Conservation (phyloP, 1,284 basidiomycete species). For the Ustilago xerochloae region DNA sequence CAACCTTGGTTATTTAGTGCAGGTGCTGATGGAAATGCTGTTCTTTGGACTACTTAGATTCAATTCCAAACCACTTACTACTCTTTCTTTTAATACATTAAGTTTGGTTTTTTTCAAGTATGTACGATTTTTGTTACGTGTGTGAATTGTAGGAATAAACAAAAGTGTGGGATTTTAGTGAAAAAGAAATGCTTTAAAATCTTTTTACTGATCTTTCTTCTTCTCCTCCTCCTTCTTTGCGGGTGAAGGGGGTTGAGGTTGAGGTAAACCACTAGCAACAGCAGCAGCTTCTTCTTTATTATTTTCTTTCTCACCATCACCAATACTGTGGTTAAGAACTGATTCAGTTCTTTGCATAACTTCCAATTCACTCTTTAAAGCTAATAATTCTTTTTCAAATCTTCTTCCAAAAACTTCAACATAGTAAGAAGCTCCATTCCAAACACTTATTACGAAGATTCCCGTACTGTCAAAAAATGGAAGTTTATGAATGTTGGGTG, state of each 20-base stretch:
- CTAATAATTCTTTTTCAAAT: constrained; percentile 55
- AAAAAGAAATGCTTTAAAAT: too few relatives aligned
- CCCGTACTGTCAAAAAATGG: constrained; percentile 1
- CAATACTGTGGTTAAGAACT: constrained; percentile 5
- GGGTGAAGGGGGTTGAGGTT: too few relatives aligned
- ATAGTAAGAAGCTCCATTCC: constrained; percentile 54
- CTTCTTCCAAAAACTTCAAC: constrained; percentile 73
- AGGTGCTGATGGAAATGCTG: constrained; percentile 89
- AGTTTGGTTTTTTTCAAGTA: not conserved
- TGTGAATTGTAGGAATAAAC: too few relatives aligned
- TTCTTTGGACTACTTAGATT: constrained; percentile 76
- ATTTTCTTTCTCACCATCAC: not conserved
- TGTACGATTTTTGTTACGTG: not conserved
- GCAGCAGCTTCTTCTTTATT: constrained; percentile 17
- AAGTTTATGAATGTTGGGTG: not conserved
- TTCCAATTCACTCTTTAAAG: constrained; percentile 41
- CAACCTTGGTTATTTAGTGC: constrained; percentile 94
- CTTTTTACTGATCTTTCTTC: constrained; percentile 19
- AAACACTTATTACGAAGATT: constrained; percentile 50
- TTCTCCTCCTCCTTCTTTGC: constrained; percentile 3
- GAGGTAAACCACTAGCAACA: constrained; percentile 25
- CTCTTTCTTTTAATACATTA: not conserved
- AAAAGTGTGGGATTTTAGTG: too few relatives aligned
- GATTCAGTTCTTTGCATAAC: constrained; percentile 21
- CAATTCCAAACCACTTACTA: not conserved